Conservation (phyloP, 306 rosid genomes). For the Crataegus laevigata region DNA sequence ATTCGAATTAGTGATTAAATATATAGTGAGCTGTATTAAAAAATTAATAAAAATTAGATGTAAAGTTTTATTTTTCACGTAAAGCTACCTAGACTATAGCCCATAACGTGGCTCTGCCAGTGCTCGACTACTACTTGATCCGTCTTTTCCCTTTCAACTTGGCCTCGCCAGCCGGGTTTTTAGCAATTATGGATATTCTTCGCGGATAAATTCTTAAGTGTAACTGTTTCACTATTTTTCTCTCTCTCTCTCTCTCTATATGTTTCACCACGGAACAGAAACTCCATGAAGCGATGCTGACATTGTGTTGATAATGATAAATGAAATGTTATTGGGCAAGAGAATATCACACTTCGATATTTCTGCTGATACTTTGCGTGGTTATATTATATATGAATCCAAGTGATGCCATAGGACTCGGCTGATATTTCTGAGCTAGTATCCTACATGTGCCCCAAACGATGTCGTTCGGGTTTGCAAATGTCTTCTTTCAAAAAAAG, state of each 20-base stretch:
- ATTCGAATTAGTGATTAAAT: too few species aligned
- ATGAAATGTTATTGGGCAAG: neutral
- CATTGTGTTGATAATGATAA: neutral
- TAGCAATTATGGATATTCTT: neutral
- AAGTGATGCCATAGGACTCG: neutral
- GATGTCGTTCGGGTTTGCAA: neutral
- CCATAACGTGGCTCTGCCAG: too few species aligned
- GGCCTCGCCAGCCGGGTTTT: neutral
- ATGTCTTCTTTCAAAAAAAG: neutral
- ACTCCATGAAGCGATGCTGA: neutral
- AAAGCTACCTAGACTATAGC: too few species aligned
- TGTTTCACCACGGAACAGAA: neutral
- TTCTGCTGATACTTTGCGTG: neutral
- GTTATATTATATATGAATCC: neutral
- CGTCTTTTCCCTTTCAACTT: neutral
- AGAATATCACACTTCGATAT: neutral
- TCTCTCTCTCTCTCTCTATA: too few species aligned
- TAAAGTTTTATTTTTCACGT: too few species aligned
- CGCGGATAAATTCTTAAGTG: neutral
- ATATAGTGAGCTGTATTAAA: rapidly evolving
- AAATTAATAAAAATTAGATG: too few species aligned
- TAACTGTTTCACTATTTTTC: too few species aligned
- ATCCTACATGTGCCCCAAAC: neutral
- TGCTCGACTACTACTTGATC: neutral
- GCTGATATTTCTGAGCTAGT: neutral